Evolutionary conservation across 257 asterid species (phyloP).

Genomic region (Rauvolfia tetraphylla): DNA sequence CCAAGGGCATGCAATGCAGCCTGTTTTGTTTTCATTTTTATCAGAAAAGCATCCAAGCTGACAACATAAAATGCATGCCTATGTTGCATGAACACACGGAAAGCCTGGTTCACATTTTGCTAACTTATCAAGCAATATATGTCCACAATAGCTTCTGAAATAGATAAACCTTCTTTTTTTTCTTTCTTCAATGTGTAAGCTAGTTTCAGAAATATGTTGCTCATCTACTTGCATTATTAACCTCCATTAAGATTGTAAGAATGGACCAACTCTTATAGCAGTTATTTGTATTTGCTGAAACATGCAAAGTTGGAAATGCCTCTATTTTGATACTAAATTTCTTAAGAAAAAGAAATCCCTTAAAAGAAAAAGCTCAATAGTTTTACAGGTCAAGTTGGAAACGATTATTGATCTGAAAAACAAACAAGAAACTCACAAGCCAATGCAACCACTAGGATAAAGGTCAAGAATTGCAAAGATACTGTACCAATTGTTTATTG

Average conservation of each 20-base stretch:
- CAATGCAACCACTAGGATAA: constrained; percentile 6
- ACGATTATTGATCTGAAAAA: neutral
- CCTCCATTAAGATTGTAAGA: too few species aligned
- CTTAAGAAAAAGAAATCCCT: neutral
- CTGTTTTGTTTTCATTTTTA: constrained; percentile 34
- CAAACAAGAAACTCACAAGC: neutral
- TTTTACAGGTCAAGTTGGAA: neutral
- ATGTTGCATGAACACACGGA: neutral
- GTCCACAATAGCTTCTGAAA: neutral
- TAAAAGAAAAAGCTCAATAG: neutral
- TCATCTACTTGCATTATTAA: neutral
- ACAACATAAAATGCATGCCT: neutral
- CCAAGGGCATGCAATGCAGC: constrained; percentile 93
- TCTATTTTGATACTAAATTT: too few species aligned
- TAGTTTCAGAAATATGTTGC: neutral
- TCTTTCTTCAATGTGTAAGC: neutral
- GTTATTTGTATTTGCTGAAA: neutral
- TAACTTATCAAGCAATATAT: neutral
- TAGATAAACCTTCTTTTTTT: neutral
- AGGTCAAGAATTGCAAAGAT: constrained; percentile 4
- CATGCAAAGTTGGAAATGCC: neutral
- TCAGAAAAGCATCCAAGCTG: neutral
- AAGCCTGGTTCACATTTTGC: neutral
- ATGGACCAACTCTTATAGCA: neutral
- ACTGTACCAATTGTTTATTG: constrained; percentile 78